Conservation (phyloP, 768 basidiomycete genomes). For the Amanita pseudoporphyria region DNA sequence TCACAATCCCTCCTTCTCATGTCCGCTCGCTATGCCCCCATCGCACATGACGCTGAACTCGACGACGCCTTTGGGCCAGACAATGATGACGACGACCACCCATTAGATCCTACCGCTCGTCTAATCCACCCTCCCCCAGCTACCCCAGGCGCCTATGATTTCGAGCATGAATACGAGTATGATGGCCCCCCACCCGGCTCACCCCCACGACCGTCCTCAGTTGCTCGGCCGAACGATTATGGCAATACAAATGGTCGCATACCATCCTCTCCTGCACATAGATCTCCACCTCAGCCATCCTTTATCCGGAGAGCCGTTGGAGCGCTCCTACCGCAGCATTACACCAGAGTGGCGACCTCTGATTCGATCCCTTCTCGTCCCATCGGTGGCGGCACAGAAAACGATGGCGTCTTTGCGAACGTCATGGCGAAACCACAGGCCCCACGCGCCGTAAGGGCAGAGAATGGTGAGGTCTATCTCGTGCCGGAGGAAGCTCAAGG, state of each 20-base stretch:
- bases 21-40: slow-evolving; percentile 42
- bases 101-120: slow-evolving; percentile 27
- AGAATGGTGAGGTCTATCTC: slow-evolving; percentile 48
- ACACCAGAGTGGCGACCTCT: slow-evolving; percentile 39
- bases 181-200: slow-evolving; percentile 75
- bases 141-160: slow-evolving; percentile 55
- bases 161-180: slow-evolving; percentile 73
- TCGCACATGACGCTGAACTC: slow-evolving; percentile 55
- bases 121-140: slow-evolving; percentile 13
- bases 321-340: slow-evolving; percentile 57
- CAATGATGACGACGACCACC: slow-evolving; percentile 41
- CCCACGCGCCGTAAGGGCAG: slow-evolving; percentile 33
- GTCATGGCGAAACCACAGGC: slow-evolving; percentile 78
- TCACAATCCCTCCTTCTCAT: slow-evolving; percentile 23
- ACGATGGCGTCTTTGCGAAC: slow-evolving; percentile 95
- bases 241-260: slow-evolving; percentile 68
- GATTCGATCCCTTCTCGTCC: slow-evolving; percentile 20
- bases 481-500: slow-evolving; percentile 77
- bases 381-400: slow-evolving; percentile 65
- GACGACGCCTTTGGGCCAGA: slow-evolving; percentile 70
- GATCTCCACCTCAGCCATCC: slow-evolving; percentile 31
- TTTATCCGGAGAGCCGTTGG: slow-evolving; percentile 53
- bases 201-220: slow-evolving; percentile 49
- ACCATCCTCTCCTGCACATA: slow-evolving; percentile 36
- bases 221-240: slow-evolving; percentile 53